Base-by-base conservation (phyloP, 2,329 filamentous ascomycete species). In the Coniosporium tulheliwenetii region DNA sequence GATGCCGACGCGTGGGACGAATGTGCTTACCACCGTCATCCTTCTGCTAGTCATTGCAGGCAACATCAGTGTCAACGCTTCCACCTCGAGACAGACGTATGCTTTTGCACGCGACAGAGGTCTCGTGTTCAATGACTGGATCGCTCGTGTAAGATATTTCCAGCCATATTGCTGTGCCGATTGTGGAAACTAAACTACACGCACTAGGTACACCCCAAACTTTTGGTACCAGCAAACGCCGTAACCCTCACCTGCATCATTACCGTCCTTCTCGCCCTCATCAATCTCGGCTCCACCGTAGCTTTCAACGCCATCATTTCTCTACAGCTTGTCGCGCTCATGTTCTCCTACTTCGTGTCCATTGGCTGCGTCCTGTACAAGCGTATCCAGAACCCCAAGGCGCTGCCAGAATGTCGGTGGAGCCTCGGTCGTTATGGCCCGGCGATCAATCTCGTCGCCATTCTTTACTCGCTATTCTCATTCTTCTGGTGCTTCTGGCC, bases 261-360 rank as follows among this genome's bases (percentile, higher is more conserved):
- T 12, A 55, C 52, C 2, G 48, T 54, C 14, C 43, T 61, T 36
- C 51, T 64, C 12, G 52, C 53, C n/a, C 56, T 55, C 38, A 63
- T 64, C 56, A 64, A 64, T 44, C 57, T 65, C 42, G 61, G 62
- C 42, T 60, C 56, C 8, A 49, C 51, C n/a, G 49, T 56, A 7
- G 59, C 62, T 4, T 58, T 65, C 48, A 60, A 61, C 45, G 57
- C 56, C 32, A 59, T 66, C 43, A 49, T 61, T 31, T 61, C 59
- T 2, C 50, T 58, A 14, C 48, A 48, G 9, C 50, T 48, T 29
- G 47, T 47, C n/a, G 52, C 52, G 0, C 46, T 57, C n/a, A 48
- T 56, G 30, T 51, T 49, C 10, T 56, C 55, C 8, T 58, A 58
- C 43, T 49, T 52, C 31, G 45, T 58, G 15, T 55, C 53, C 19